A percentile compares a stretch with the other conserved stretches of the same genome.
These are phyloP conservation scores for Sporobolomyces roseus DNA, from an alignment of 768 basidiomycete genomes.

Conservation along the genomic window DNA sequence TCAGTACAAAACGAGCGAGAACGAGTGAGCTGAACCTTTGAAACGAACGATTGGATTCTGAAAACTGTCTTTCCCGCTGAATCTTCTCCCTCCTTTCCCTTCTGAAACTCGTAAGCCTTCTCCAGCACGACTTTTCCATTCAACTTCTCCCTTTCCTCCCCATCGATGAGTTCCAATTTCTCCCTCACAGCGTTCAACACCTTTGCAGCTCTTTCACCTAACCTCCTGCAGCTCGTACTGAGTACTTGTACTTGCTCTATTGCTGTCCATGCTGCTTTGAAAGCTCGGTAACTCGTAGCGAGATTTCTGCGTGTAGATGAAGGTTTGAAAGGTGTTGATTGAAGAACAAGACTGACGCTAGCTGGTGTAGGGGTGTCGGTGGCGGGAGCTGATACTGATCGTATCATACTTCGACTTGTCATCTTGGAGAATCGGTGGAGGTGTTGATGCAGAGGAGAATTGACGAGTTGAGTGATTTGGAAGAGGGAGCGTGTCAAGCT, in stretches of 20 bases:
- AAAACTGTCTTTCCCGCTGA: constrained; percentile 9
- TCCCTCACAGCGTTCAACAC: constrained; percentile 5
- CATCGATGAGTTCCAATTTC: constrained; percentile 3
- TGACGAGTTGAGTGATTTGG: constrained; percentile 1
- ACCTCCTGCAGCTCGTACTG: neutral
- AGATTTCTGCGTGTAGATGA: constrained; percentile 25
- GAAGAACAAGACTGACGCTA: neutral
- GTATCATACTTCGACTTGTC: constrained; percentile 5
- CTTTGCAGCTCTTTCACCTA: constrained; percentile 18
- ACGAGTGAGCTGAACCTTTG: neutral
- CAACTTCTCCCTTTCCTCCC: neutral
- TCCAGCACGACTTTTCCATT: constrained; percentile 21
- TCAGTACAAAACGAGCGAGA: neutral
- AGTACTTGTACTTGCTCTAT: constrained; percentile 18
- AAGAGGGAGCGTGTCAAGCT: neutral
- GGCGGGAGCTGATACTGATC: constrained; percentile 6
- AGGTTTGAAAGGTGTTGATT: constrained; percentile 5
- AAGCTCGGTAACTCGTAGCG: neutral
- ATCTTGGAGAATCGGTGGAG: neutral
- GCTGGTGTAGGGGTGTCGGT: neutral
- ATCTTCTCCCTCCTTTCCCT: neutral
- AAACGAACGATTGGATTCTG: constrained; percentile 36
- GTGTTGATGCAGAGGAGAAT: neutral
- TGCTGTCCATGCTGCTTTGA: constrained; percentile 7
- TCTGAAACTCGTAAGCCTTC: constrained; percentile 28